Evolutionary conservation across 208 protist species (phyloP), one percentile per base, ranked within the genome.

Genomic region (Novymonas esmeraldas): DNA sequence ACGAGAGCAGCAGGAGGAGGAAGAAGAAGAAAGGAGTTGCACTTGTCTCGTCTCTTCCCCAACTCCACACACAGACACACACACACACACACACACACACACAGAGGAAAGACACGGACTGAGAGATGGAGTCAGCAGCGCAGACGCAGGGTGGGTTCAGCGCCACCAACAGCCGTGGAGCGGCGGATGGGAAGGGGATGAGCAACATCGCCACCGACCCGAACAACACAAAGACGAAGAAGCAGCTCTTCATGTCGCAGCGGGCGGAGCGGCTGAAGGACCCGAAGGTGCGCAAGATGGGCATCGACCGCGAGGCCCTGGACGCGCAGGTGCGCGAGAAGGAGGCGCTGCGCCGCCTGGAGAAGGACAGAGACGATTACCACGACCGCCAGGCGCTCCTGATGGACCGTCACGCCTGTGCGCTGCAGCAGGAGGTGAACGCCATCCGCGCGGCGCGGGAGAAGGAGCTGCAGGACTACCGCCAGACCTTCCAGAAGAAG

Each of bases 321-420:
- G 89, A 97, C 58, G 87, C 85, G 56, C 95, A 98, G 82, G 87
- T 98, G 48, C 79, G 85, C 26, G 93, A 98, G 63, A 97, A 95
- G 76, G 85, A 97, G 48, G 58, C 82, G 18, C 71, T 96, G 36
- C 78, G 86, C 7, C 78, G 67, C 20, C 65, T 96, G 5, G 93
- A 98, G 62, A 82, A 94, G 64, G 89, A 97, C 58, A 74, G 93
- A 11, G 82, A 97, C 44, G 82, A 86, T 24, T 97, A 84, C 77
- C 96, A 87, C 55, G 95, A 97, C 58, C 73, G 85, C 0, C 90
- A 97, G 75, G 81, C 84, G 10, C 79, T 97, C n/a, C 73, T 94
- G 28, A 91, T 95, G 84, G 92, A 95, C 64, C 76, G 93, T 9
- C 91, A 97, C 74, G 92, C 90, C 24, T 82, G 82, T 46, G 82